These are phyloP conservation scores for Citeromyces siamensis DNA, from an alignment of 1,139 yeast genomes.

Conservation along the genomic window DNA sequence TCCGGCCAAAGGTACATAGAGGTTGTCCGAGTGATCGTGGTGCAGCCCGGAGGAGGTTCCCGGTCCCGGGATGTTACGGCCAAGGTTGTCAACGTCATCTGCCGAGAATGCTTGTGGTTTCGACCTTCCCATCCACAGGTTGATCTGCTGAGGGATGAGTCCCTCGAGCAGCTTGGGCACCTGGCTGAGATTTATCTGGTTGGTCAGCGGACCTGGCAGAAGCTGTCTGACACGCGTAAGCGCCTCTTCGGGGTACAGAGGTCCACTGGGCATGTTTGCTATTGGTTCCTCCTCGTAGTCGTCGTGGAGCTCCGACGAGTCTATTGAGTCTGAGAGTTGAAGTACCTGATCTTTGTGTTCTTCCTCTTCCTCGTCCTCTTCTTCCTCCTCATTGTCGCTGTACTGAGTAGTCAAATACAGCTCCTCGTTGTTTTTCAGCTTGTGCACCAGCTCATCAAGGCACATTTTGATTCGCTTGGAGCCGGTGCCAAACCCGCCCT, in stretches of 20 bases:
- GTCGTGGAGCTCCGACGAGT: constrained; percentile 4
- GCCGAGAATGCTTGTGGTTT: constrained; percentile 11
- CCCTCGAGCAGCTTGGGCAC: constrained; percentile 26
- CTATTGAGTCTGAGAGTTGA: constrained; percentile 2
- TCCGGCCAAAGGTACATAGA: constrained; percentile 49
- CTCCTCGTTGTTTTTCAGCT: constrained; percentile 25
- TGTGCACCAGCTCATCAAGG: constrained; percentile 31
- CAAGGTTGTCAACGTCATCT: constrained; percentile 25
- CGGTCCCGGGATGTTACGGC: constrained; percentile 35
- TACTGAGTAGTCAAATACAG: constrained; percentile 63
- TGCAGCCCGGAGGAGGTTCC: constrained; percentile 69
- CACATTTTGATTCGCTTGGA: constrained; percentile 34
- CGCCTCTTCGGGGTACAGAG: not conserved
- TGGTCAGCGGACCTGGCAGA: constrained; percentile 26
- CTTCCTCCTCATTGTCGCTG: constrained; percentile 24
- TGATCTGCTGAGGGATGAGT: constrained; percentile 57
- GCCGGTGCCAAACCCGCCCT: constrained; percentile 60
- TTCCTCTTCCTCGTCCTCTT: constrained; percentile 15
- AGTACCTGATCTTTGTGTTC: constrained; percentile 10
- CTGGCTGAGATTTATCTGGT: constrained; percentile 22
- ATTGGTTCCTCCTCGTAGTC: constrained; percentile 8
- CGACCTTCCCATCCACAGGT: constrained; percentile 53
- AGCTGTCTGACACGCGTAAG: constrained; percentile 5
- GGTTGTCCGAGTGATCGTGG: constrained; percentile 71
- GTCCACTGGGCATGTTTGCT: not conserved